Evolutionary conservation across 108 stramenopile species (phyloP).

Genomic region (Pinguiococcus pyrenoidosus): DNA sequence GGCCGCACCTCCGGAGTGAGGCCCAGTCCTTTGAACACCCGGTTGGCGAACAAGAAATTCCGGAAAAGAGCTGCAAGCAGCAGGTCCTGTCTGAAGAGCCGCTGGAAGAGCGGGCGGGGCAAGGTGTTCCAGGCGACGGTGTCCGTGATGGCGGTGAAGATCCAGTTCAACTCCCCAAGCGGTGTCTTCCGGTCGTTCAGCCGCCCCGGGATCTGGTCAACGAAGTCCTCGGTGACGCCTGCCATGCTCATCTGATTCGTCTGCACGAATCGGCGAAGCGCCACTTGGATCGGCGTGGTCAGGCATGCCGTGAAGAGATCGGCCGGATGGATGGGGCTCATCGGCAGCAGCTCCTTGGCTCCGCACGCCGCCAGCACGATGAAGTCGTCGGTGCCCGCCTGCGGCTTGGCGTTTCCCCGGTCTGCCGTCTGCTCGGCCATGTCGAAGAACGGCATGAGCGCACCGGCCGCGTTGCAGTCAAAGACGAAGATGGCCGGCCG

Average conservation of each 20-base stretch:
- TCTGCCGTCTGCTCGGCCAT: conserved; percentile 2
- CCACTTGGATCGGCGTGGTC: conserved; percentile 90
- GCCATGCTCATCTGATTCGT: conserved; percentile 3
- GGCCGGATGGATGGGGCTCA: conserved; percentile 80
- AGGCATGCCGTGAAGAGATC: conserved; percentile 97
- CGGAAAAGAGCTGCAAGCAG: conserved; percentile 89
- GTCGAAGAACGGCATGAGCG: conserved; percentile 67
- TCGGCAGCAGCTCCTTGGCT: conserved; percentile 80
- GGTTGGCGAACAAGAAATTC: conserved; percentile 95
- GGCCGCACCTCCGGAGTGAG: conserved; percentile 84
- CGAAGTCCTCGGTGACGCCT: conserved; percentile 45
- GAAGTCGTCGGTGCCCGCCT: conserved; percentile 38
- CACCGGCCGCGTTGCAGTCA: conserved; percentile 72
- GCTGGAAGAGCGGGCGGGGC: conserved; percentile 81
- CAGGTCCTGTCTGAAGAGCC: conserved; percentile 91
- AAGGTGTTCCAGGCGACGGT: conserved; percentile 98
- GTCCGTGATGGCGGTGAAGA: conserved; percentile 97
- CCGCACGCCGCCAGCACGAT: conserved; percentile 87
- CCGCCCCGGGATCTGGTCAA: conserved; percentile 81
- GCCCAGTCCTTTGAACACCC: conserved; percentile 60
- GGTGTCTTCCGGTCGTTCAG: conserved; percentile 70
- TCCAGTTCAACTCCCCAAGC: conserved; percentile 92
- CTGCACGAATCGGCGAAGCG: conserved; percentile 44
- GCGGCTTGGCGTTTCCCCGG: conserved; percentile 4
- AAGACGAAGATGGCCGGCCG: conserved; percentile 77